Base-by-base conservation (phyloP, 1,139 yeast species). In the Pichia norvegensis region DNA sequence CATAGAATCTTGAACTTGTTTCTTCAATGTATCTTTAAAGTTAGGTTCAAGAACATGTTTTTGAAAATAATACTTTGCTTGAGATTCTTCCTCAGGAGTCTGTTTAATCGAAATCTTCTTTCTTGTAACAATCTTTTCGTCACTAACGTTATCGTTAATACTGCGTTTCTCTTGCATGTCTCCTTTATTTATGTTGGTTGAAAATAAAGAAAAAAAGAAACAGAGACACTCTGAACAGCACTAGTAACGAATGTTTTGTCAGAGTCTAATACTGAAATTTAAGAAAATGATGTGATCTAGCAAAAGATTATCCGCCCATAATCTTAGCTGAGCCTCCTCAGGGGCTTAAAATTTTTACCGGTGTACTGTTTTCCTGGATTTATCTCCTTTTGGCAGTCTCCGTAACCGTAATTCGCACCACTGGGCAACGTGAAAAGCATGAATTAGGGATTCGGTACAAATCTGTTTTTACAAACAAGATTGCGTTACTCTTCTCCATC, bases 51-150 rank as follows among this genome's bases (percentile, higher is more conserved):
- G 82, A 19, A 84, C 67, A 52, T 79, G 73, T 4, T 65, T 57
- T 49, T 77, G 79, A 60, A 83, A 80, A 47, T 72, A 73, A 23
- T 67, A 59, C 35, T 65, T 64, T 38, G 81, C 72, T 41, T 51
- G 45, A 6, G 52, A 52, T 48, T 61, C 65, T 40, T 62, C 63
- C 42, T 61, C 63, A 14, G 61, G 54, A 1, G 65, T 55, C 43
- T 61, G 65, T 33, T 52, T 56, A 43, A 62, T 59, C 19, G 61
- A 57, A 4, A 61, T 46, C 47, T 57, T 47, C 44, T 56, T 46
- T 38, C 45, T 39, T 6, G 38, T 21, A 3, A 25, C 38, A 4
- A 27, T 21, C 7, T 21, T 20, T 3, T 27, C 38, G 9, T 10
- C 14, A 16, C 17, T 29, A 6, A 14, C 29, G n/a, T 31, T 29